Base-by-base conservation (phyloP, 306 rosid species). In the Clitoria ternatea region DNA sequence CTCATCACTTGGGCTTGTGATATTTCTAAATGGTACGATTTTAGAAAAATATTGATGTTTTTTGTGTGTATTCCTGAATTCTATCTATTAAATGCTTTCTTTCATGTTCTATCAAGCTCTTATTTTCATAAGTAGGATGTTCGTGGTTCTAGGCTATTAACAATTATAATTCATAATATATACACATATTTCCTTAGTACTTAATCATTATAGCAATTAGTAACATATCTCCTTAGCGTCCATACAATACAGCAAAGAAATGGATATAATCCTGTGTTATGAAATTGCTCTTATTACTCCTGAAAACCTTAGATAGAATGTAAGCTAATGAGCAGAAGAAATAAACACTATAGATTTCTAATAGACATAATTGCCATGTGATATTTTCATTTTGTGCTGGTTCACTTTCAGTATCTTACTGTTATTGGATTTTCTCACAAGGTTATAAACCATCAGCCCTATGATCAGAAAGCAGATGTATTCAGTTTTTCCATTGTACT, bases 391-490 rank as follows among this genome's bases (percentile, higher is more conserved):
- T 56, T 64, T 39, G 61, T 47, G 73, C 20, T 52, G 45, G 55
- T 52, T 54, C 66, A 60, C 80, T 62, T 76, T 66, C 53, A 53
- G 49, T 66, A 57, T 47, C 81, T 81, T 32, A 71, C 54, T 61
- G 61, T 23, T 75, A 49, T 47, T 48, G 32, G 62, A 68, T 77
- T 77, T 81, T 80, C 66, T 75, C 64, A 35, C 81, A 29, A 95
- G 99, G 99, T 95, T 70, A 95, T 91, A 82, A 95, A 95, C 70
- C 99, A 95, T 85, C 97, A 89, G 78, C 97, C 96, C 23, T 95
- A 95, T 69, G 92, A 95, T 79, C 99, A 95, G 77, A 91, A 95
- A 79, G 99, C 97, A 61, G 99, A 95, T 52, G 85, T 95, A 9
- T 95, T 95, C 91, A 95, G 99, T 79, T 95, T 89, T 75, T 88